A percentile compares a stretch with the other conserved stretches of the same genome.
Evolutionary conservation across 2,329 filamentous ascomycete genomes (phyloP).

Genomic region (Colletotrichum echinochloae): DNA sequence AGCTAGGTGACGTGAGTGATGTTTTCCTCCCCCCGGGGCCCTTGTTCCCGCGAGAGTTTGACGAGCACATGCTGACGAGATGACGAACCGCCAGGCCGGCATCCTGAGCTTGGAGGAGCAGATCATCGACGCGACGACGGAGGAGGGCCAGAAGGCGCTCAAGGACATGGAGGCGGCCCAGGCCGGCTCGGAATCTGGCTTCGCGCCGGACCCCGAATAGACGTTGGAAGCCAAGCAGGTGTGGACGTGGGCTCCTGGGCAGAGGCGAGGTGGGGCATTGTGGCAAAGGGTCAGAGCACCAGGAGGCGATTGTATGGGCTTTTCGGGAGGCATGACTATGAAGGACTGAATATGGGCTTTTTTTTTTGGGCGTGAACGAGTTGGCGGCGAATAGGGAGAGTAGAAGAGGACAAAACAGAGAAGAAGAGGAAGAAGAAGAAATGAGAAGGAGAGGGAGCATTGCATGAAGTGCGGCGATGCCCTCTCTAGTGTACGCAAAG

Average conservation of each 20-base stretch:
- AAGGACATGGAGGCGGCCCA: slow-evolving; percentile 75
- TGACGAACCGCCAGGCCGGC: slow-evolving; percentile 66
- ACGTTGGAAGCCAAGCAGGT: not conserved
- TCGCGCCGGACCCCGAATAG: slow-evolving; percentile 57
- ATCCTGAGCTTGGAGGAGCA: slow-evolving; percentile 93
- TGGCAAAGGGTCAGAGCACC: slow-evolving; percentile 8
- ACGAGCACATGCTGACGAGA: slow-evolving; percentile 45
- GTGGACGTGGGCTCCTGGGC: not conserved
- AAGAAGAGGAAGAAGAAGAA: not conserved
- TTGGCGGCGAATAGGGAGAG: not conserved
- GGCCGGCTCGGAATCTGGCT: slow-evolving; percentile 48
- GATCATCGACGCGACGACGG: slow-evolving; percentile 94
- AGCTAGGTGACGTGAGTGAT: slow-evolving; percentile 75
- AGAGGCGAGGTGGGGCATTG: not conserved
- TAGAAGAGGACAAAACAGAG: not conserved
- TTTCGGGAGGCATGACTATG: not conserved
- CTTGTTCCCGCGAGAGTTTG: not conserved
- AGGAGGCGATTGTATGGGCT: not conserved
- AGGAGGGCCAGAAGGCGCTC: slow-evolving; percentile 82
- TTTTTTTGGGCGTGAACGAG: slow-evolving; percentile 2
- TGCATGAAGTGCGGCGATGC: slow-evolving; percentile 11
- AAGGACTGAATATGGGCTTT: not conserved
- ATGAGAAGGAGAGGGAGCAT: slow-evolving; percentile 9
- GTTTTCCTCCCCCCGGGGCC: no score
- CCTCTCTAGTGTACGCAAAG: not conserved